phyloP scores from a whole-genome alignment of 2,329 filamentous ascomycete species.

The Trichoderma citrinoviride region DNA sequence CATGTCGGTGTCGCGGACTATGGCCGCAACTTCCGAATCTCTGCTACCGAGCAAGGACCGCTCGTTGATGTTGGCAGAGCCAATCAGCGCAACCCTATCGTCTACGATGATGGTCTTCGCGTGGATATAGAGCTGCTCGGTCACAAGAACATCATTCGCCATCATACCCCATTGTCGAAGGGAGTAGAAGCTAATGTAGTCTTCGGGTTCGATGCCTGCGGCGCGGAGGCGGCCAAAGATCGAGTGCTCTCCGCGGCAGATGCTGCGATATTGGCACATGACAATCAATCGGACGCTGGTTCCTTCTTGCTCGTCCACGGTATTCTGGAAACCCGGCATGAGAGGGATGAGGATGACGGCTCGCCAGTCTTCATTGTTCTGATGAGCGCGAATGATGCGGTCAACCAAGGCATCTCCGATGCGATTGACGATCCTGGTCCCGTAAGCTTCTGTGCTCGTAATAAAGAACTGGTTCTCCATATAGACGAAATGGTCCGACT shows the following conservation, averaged over 20 bases:
- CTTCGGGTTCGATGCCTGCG: conserved; percentile 82
- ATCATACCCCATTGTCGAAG: conserved; percentile 91
- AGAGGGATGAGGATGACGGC: conserved; percentile 87
- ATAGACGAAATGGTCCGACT: conserved; percentile 95
- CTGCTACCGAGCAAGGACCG: conserved; percentile 88
- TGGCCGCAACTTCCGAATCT: conserved; percentile 87
- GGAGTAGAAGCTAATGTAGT: conserved; percentile 94
- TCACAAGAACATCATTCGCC: conserved; percentile 78
- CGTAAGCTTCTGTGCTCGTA: conserved; percentile 84
- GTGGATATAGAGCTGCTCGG: conserved; percentile 97
- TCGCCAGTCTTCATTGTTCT: conserved; percentile 85
- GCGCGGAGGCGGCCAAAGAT: conserved; percentile 85
- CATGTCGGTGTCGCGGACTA: conserved; percentile 92
- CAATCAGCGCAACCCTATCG: conserved; percentile 88
- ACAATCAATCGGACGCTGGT: conserved; percentile 94
- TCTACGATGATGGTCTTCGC: conserved; percentile 97
- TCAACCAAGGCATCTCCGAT: conserved; percentile 95
- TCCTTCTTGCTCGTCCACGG: conserved; percentile 88
- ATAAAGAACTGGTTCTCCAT: conserved; percentile 99
- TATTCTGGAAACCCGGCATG: conserved; percentile 98
- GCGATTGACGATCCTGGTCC: conserved; percentile 82
- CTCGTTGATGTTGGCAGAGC: conserved; percentile 98
- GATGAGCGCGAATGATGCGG: conserved; percentile 79
- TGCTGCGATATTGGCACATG: conserved; percentile 95
- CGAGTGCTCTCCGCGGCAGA: conserved; percentile 86